Conservation (phyloP, 495 filamentous ascomycete genomes). For the Eremomyces bilateralis region DNA sequence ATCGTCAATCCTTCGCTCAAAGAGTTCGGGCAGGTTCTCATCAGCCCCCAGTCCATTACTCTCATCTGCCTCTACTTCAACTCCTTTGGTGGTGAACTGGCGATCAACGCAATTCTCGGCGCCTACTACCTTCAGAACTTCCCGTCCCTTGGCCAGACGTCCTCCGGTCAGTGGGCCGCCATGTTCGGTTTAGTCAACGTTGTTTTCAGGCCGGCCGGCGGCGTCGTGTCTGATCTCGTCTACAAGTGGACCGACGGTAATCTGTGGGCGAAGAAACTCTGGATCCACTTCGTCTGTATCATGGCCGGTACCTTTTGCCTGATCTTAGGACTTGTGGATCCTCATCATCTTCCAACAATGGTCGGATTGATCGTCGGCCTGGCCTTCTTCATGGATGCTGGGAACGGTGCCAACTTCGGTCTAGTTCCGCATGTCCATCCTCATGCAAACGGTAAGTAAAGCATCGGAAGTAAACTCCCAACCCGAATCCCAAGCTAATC, state of each 20-base stretch:
- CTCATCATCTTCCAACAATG: slow-evolving; percentile 38
- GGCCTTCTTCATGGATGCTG: slow-evolving; percentile 64
- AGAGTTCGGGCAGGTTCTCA: slow-evolving; percentile 33
- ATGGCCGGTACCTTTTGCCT: slow-evolving; percentile 45
- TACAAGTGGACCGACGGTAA: slow-evolving; percentile 34
- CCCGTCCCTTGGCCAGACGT: slow-evolving; percentile 47
- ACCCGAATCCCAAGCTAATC: no score
- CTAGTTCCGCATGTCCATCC: slow-evolving; percentile 73
- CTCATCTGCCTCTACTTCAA: slow-evolving; percentile 57
- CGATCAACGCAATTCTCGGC: slow-evolving; percentile 66
- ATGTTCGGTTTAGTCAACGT: slow-evolving; percentile 86
- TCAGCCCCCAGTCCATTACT: slow-evolving; percentile 44
- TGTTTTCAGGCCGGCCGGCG: slow-evolving; percentile 50
- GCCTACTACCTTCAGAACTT: slow-evolving; percentile 66
- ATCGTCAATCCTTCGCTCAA: slow-evolving; percentile 42
- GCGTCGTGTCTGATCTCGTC: slow-evolving; percentile 48
- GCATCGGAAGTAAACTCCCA: no score
- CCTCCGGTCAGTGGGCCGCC: slow-evolving; percentile 55
- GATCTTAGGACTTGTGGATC: slow-evolving; percentile 44
- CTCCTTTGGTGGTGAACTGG: slow-evolving; percentile 67
- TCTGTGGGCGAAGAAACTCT: slow-evolving; percentile 58
- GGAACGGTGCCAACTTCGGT: slow-evolving; percentile 71
- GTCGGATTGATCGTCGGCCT: slow-evolving; percentile 54
- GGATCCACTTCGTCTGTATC: slow-evolving; percentile 39
- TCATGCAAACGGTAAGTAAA: slow-evolving; percentile 37